Evolutionary conservation across 768 basidiomycete genomes (phyloP).

Genomic region (Lentinula boryana): DNA sequence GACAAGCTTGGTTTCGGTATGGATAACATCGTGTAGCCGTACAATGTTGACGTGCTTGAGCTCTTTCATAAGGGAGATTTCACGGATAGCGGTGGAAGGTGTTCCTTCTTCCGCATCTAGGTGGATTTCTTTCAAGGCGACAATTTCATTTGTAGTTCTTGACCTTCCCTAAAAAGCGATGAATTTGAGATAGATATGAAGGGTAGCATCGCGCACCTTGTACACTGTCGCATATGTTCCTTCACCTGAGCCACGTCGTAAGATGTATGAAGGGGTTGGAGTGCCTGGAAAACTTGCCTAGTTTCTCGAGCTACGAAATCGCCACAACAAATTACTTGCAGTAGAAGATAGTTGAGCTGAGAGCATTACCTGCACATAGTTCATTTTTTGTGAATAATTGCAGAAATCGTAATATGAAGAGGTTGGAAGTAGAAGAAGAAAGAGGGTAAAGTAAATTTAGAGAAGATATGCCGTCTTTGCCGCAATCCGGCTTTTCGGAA

Average conservation of each 20-base stretch:
- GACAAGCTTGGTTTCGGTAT: conserved; percentile 96
- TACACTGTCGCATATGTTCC: conserved; percentile 97
- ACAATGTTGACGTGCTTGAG: conserved; percentile 99
- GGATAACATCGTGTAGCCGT: conserved; percentile 96
- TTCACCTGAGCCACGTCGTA: conserved; percentile 66
- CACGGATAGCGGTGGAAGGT: conserved; percentile 96
- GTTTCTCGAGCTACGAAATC: conserved; percentile 72
- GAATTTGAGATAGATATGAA: neutral
- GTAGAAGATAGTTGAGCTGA: neutral
- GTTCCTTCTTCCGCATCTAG: conserved; percentile 99
- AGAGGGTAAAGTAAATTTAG: neutral
- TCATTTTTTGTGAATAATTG: conserved; percentile 23
- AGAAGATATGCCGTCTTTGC: too few species aligned
- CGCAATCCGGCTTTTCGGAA: too few species aligned
- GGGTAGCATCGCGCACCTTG: conserved; percentile 52
- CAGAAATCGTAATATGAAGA: neutral
- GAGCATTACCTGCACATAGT: conserved; percentile 48
- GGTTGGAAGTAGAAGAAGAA: neutral
- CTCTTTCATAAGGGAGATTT: conserved; percentile 99
- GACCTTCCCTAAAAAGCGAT: conserved; percentile 68
- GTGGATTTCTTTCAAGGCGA: conserved; percentile 98
- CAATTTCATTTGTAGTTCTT: conserved; percentile 96
- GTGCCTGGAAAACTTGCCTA: conserved; percentile 40
- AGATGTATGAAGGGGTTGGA: conserved; percentile 17
- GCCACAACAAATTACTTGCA: neutral